Percentiles rank a stretch among this genome's conserved stretches.
Evolutionary conservation across 768 basidiomycete species (phyloP).

Genomic region (Rhodotorula paludigena): DNA sequence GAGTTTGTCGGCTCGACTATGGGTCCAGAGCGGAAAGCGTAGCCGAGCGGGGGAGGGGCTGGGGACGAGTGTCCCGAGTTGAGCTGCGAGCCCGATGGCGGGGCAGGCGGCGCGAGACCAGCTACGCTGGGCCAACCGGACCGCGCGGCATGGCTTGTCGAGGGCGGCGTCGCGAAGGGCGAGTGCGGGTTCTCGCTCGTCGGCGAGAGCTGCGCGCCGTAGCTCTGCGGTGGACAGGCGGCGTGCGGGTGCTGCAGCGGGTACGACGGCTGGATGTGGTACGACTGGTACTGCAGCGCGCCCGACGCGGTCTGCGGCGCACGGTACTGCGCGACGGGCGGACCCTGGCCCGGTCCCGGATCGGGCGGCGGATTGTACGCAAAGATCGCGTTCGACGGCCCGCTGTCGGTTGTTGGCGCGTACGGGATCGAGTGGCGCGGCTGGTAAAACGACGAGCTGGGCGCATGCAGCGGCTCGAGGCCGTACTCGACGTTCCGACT

Average conservation of each 20-base stretch:
- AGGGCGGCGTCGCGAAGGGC: constrained; percentile 9
- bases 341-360: background rate
- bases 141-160: background rate
- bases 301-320: background rate
- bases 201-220: background rate
- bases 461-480: background rate
- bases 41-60: background rate
- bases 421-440: constrained; percentile 28
- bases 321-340: background rate
- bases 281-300: background rate
- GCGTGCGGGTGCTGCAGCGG: no score
- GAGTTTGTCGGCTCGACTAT: background rate
- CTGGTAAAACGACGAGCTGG: constrained; percentile 13
- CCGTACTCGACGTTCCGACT: background rate
- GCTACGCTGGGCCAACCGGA: background rate
- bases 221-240: background rate
- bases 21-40: no score
- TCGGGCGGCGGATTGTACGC: constrained; percentile 32
- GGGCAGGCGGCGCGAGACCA: background rate
- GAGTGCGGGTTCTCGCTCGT: background rate
- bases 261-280: background rate
- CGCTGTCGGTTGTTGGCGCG: background rate
- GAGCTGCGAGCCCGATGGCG: background rate
- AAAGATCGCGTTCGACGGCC: constrained; percentile 3
- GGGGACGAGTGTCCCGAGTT: background rate